Evolutionary conservation across 1,284 basidiomycete genomes (phyloP).

Genomic region (Salmacisia buchloeana): DNA sequence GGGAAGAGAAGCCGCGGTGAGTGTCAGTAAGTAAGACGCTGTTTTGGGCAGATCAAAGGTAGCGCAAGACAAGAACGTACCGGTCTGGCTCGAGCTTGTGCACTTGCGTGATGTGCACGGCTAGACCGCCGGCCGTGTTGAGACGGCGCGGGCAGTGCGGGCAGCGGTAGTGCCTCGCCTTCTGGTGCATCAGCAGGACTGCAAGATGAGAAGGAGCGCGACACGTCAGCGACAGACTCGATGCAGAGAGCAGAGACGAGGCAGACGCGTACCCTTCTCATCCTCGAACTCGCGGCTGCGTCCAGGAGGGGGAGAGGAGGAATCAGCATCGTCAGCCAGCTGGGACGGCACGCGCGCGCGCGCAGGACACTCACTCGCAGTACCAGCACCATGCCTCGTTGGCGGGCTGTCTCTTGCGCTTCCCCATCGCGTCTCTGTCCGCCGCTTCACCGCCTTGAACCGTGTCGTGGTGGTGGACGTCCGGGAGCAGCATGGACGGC

Average conservation of each 20-base stretch:
- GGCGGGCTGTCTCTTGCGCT: slow-evolving; percentile 49
- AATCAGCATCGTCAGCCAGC: slow-evolving; percentile 6
- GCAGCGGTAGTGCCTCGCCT: slow-evolving; percentile 98
- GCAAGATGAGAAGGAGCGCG: background rate
- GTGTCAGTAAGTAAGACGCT: background rate
- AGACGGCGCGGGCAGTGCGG: slow-evolving; percentile 88
- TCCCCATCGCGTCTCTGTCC: slow-evolving; percentile 33
- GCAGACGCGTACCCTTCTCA: slow-evolving; percentile 35
- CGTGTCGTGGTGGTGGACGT: too few species aligned
- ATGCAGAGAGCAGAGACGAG: background rate
- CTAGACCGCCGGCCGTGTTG: slow-evolving; percentile 93
- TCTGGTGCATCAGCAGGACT: slow-evolving; percentile 98
- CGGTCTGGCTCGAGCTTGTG: slow-evolving; percentile 96
- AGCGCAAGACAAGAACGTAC: slow-evolving; percentile 53
- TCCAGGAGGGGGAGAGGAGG: background rate
- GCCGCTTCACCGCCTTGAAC: too few species aligned
- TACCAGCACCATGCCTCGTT: slow-evolving; percentile 87
- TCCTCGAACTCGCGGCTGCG: slow-evolving; percentile 48
- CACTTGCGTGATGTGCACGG: slow-evolving; percentile 97
- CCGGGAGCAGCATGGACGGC: too few species aligned
- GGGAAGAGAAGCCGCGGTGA: slow-evolving; percentile 10
- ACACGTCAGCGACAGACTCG: background rate
- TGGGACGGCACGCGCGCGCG: slow-evolving; percentile 57
- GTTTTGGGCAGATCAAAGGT: background rate
- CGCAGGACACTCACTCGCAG: slow-evolving; percentile 75